Percentiles rank a stretch among this genome's conserved stretches.
Conservation (phyloP, 2,329 filamentous ascomycete genomes). For the Pseudopithomyces chartarum region DNA sequence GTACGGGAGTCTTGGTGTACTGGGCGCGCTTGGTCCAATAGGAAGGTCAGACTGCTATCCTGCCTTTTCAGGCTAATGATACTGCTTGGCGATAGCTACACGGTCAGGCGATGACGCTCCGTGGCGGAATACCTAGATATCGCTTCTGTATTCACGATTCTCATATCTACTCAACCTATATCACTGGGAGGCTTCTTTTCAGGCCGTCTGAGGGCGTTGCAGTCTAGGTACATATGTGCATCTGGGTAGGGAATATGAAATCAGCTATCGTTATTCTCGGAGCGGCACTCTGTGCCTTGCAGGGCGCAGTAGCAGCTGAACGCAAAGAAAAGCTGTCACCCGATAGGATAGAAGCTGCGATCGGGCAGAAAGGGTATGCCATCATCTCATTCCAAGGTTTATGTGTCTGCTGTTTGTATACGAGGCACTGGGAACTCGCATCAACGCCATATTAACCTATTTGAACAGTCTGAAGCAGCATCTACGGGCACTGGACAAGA, state of each 20-base stretch:
- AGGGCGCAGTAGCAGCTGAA: neutral
- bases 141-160: neutral
- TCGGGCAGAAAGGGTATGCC: slow-evolving; percentile 3
- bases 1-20: neutral
- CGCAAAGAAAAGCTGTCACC: neutral
- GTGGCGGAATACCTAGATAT: neutral
- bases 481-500: slow-evolving; percentile 1
- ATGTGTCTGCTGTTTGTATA: neutral
- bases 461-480: slow-evolving; percentile 1
- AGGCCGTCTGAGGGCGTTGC: neutral
- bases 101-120: neutral
- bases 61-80: slow-evolving; percentile 5
- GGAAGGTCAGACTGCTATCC: neutral
- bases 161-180: neutral
- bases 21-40: slow-evolving; percentile 7
- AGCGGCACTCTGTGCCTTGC: neutral
- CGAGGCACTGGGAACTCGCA: neutral
- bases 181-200: neutral
- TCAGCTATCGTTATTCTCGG: neutral
- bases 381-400: neutral
- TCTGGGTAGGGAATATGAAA: neutral
- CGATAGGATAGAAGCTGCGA: neutral
- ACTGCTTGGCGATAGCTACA: neutral
- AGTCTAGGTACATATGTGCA: neutral
- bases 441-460: neutral